Base-by-base conservation (phyloP, 768 basidiomycete species). In the Lactifluus piperatus region DNA sequence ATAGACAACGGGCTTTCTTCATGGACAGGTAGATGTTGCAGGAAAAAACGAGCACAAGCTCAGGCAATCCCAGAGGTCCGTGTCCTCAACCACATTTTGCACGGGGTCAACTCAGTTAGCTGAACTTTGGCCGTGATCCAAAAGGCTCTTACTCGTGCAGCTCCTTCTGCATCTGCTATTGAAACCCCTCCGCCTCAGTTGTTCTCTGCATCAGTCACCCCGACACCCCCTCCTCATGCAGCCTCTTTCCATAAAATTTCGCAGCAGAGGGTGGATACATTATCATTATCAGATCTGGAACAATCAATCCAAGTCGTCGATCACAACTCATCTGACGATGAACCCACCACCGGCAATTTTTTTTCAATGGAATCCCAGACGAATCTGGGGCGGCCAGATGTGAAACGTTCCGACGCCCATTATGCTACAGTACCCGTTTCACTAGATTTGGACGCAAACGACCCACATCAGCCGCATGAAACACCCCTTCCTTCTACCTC, bases 21-120 rank as follows among this genome's bases (percentile, higher is more conserved):
- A 11, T 73, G 72, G 72, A 63, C 26, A 34, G 74, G 73, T 48
- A 67, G 64, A 54, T 65, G 70, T 32, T 73, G 72, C 59, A 73
- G 63, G 47, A 74, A 58, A 48, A 61, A 37, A 22, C 46, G 56
- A 5, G 57, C 5, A 24, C 27, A 20, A 49, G 46, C 32, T n/a
- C 53, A 7, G 16, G 8, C 57, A 63, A 62, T 14, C 13, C 36
- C 54, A 39, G 54, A 60, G 59, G 60, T 56, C 16, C 5, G 60
- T 54, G 11, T n/a, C 30, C 20, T 47, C 7, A 24, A 46, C 24
- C 26, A 34, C 41, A 50, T 6, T 43, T 14, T 26, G 22, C 26
- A 27, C 27, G 22, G 14, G 32, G 41, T 49, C 20, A 45, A n/a
- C 26, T 57, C 30, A 41, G 9, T 24, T n/a, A 27, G 16, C 45